These are phyloP conservation scores for Ashbya aceris DNA, from an alignment of 1,139 yeast genomes.

Conservation along the genomic window DNA sequence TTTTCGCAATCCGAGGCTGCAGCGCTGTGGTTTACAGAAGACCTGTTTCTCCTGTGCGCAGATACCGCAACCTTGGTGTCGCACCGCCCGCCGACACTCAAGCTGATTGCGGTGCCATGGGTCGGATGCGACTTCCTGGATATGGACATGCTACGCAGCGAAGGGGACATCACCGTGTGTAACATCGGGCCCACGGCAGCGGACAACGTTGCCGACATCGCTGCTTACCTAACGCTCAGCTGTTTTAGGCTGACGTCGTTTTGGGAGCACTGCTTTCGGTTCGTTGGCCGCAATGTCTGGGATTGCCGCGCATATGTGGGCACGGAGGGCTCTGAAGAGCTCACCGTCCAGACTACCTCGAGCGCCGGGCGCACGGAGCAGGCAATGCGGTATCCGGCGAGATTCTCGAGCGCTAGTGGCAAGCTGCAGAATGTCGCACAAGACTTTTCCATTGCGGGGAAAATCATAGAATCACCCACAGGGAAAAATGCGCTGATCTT, in stretches of 20 bases:
- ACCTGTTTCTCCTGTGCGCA: slow-evolving; percentile 43
- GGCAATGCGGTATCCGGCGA: slow-evolving; percentile 8
- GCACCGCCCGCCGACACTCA: slow-evolving; percentile 43
- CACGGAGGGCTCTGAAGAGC: slow-evolving; percentile 15
- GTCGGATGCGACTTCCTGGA: slow-evolving; percentile 65
- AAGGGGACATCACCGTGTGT: slow-evolving; percentile 45
- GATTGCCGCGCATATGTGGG: slow-evolving; percentile 35
- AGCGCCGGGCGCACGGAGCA: neutral
- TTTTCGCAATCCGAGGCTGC: slow-evolving; percentile 32
- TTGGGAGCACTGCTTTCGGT: slow-evolving; percentile 38
- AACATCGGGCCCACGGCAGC: slow-evolving; percentile 60
- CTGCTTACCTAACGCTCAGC: slow-evolving; percentile 47
- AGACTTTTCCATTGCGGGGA: slow-evolving; percentile 41
- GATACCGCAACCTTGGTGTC: slow-evolving; percentile 42
- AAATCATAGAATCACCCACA: slow-evolving; percentile 42
- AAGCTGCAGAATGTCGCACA: slow-evolving; percentile 18
- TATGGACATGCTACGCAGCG: slow-evolving; percentile 31
- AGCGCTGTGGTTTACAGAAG: slow-evolving; percentile 61
- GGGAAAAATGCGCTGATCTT: slow-evolving; percentile 58
- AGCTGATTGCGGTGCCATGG: slow-evolving; percentile 54
- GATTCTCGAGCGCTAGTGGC: neutral
- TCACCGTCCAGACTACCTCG: slow-evolving; percentile 15
- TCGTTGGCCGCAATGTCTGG: slow-evolving; percentile 31
- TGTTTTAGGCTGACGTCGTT: slow-evolving; percentile 53
- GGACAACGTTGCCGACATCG: slow-evolving; percentile 68